Base-by-base conservation (phyloP, 2,329 filamentous ascomycete genomes). In the Didymosphaeria variabile region DNA sequence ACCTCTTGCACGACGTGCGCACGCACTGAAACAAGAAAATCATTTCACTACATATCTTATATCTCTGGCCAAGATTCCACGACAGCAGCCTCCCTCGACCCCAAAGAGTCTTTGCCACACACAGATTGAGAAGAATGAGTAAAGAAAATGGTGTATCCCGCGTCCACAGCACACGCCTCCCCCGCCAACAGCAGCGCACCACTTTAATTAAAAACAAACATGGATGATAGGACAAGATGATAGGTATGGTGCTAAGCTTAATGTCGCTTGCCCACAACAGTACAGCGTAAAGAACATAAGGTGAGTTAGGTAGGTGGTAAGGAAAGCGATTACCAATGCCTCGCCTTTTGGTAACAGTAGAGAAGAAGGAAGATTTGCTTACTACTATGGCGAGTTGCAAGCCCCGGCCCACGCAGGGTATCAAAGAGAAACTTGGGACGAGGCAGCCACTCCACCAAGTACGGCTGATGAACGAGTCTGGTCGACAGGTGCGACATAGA, bases 341-440 rank as follows among this genome's bases (percentile, higher is more conserved):
- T 23, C 49, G 32, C 10, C 49, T 40, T 56, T 47, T 47, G 54
- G 29, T 45, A 38, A 57, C 38, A 47, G 23, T 53, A 36, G 45
- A 34, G 45, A 60, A 61, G 47, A 56, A 57, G 31, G 42, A 34
- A 45, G 61, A 59, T 60, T 60, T 61, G 53, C 58, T 58, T 63
- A 57, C 60, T 63, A 62, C 57, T 63, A 50, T 58, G 50, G 12
- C 44, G 57, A 62, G 62, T 63, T 57, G 46, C 61, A 64, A 64
- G 44, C 62, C 67, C 65, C 61, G 61, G 57, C 67, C 65, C 65
- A 59, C 53, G 64, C 64, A 73, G 72, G 72, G 72, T 75, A 75
- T 75, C 72, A 75, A 73, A 68, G 67, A 72, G 70, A 72, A 74
- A 69, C 65, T 60, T 68, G 66, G 66, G 69, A 61, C 59, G 65